Evolutionary conservation across 352 stramenopile genomes (phyloP).

Genomic region (Hyphochytrium catenoides): DNA sequence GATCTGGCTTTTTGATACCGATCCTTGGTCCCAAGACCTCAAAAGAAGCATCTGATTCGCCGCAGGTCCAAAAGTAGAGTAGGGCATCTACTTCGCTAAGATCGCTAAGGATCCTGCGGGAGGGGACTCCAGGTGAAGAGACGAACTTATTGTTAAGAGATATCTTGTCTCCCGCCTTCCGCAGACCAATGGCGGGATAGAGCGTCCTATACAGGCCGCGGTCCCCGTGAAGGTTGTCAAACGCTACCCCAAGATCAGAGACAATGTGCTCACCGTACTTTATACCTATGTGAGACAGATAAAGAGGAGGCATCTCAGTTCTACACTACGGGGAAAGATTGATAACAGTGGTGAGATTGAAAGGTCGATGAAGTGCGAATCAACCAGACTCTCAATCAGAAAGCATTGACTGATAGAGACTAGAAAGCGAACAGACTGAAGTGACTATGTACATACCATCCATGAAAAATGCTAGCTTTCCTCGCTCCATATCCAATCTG

Average conservation of each 20-base stretch:
- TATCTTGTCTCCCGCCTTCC: slow-evolving; percentile 78
- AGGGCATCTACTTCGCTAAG: slow-evolving; percentile 64
- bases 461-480: slow-evolving; percentile 93
- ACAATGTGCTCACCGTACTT: slow-evolving; percentile 98
- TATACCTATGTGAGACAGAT: no score
- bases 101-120: slow-evolving; percentile 47
- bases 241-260: slow-evolving; percentile 87
- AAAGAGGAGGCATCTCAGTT: no score
- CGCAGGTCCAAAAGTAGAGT: slow-evolving; percentile 38
- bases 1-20: slow-evolving; percentile 11
- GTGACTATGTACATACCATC: no score
- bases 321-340: no score
- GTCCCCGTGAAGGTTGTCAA: slow-evolving; percentile 73
- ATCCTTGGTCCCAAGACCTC: no score
- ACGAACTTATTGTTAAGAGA: slow-evolving; percentile 85
- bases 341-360: no score
- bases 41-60: slow-evolving; percentile 20
- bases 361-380: no score
- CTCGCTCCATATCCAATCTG: slow-evolving; percentile 91
- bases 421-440: no score
- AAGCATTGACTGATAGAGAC: no score
- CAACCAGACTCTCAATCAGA: no score
- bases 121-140: slow-evolving; percentile 42
- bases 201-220: slow-evolving; percentile 51
- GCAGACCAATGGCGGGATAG: slow-evolving; percentile 87